Percentiles rank a stretch among this genome's conserved stretches.
phyloP scores from a whole-genome alignment of 148 eudicot species.

The Bassia scoparia region DNA sequence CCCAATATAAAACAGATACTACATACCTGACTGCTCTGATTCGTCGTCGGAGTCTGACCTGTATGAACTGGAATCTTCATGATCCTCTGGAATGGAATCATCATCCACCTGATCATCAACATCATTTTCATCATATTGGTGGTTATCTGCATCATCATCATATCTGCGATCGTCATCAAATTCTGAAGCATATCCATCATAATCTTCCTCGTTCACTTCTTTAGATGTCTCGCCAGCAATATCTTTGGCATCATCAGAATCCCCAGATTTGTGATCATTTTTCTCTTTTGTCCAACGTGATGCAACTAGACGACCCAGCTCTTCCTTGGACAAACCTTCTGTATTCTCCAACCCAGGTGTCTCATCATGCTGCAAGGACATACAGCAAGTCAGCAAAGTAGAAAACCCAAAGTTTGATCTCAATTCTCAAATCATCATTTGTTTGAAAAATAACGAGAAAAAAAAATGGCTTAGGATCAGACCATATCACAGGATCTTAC shows the following conservation, averaged over 20 bases:
- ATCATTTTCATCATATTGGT: conserved; percentile 42
- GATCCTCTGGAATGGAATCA: conserved; percentile 43
- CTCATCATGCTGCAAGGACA: conserved; percentile 38
- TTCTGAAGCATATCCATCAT: conserved; percentile 72
- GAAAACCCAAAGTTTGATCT: conserved; percentile 3
- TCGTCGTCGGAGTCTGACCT: conserved; percentile 71
- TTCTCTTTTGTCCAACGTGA: conserved; percentile 93
- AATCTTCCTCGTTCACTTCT: conserved; percentile 55
- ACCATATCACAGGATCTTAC: background rate
- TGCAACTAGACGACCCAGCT: conserved; percentile 86
- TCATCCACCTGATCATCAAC: conserved; percentile 52
- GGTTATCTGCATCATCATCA: conserved; percentile 55
- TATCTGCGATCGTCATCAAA: conserved; percentile 57
- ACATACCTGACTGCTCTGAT: conserved; percentile 50
- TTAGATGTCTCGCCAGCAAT: conserved; percentile 42
- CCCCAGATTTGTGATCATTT: conserved; percentile 41
- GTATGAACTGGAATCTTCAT: conserved; percentile 50
- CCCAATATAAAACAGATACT: background rate
- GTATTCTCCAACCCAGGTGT: conserved; percentile 48
- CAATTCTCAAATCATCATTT: conserved; percentile 4
- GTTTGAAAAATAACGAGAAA: background rate
- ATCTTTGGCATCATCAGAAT: conserved; percentile 36
- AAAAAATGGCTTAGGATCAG: background rate
- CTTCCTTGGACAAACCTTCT: conserved; percentile 77
- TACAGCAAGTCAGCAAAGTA: background rate